Conservation (phyloP, 2,329 filamentous ascomycete genomes). For the Podosphaera xanthii region DNA sequence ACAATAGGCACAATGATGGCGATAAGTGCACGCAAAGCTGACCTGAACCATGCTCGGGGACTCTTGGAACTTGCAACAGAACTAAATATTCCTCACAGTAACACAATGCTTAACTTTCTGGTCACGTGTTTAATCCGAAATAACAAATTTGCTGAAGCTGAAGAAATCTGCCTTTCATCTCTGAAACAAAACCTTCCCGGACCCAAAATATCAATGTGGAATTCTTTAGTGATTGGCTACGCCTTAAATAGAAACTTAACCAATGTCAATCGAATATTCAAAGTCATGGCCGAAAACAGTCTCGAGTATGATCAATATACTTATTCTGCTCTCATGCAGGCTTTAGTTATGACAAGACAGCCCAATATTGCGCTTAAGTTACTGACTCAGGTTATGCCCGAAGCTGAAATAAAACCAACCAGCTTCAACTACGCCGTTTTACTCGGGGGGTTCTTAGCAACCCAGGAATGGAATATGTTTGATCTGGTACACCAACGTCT, state of each 20-base stretch:
- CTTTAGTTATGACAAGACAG: slow-evolving; percentile 26
- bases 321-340: slow-evolving; percentile 37
- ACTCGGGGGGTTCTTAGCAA: slow-evolving; percentile 24
- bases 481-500: slow-evolving; percentile 25
- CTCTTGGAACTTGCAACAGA: slow-evolving; percentile 40
- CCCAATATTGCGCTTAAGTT: slow-evolving; percentile 32
- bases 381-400: slow-evolving; percentile 25
- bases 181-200: slow-evolving; percentile 25
- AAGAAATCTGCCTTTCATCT: slow-evolving; percentile 33
- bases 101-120: slow-evolving; percentile 37
- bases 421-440: slow-evolving; percentile 29
- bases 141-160: slow-evolving; percentile 29
- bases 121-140: slow-evolving; percentile 45
- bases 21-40: slow-evolving; percentile 46
- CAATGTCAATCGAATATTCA: slow-evolving; percentile 28
- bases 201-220: slow-evolving; percentile 47
- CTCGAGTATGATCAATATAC: slow-evolving; percentile 32
- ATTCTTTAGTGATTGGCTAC: slow-evolving; percentile 47
- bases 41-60: slow-evolving; percentile 43
- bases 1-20: slow-evolving; percentile 56
- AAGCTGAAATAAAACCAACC: slow-evolving; percentile 21
- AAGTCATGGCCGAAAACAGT: slow-evolving; percentile 27
- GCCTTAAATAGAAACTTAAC: slow-evolving; percentile 37
- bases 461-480: slow-evolving; percentile 22
- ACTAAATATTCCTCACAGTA: slow-evolving; percentile 25